Evolutionary conservation across 495 filamentous ascomycete genomes (phyloP), one percentile per base, ranked within the genome.

Genomic region (Letharia columbiana): DNA sequence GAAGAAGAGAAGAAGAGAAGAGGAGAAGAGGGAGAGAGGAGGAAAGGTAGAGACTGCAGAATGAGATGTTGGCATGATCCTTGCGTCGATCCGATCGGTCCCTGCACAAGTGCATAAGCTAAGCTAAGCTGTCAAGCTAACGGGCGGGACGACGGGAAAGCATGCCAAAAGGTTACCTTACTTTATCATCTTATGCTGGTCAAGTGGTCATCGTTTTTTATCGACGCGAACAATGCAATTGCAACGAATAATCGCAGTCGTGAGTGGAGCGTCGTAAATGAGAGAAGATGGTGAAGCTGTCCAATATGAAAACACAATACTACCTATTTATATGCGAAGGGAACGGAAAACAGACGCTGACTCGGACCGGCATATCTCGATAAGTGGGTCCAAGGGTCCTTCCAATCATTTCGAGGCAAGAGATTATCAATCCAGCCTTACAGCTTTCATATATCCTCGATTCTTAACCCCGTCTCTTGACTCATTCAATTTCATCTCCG

Each of bases 321-420:
- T 28, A 28, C 23, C 23, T 28, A 28, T 0, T 28, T 28, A 28
- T 28, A 28, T 28, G 23, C 23, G 23, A 28, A 28, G 23, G 23
- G 23, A 39, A 39, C 8, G 4, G 37, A 39, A 39, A 39, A 39
- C 8, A 1, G 0, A 39, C 8, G 37, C 45, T 31, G 18, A 23
- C 31, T 37, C 11, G 15, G 50, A 23, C 2, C 20, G 37, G 60
- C 60, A 45, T 41, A 18, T 44, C 6, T 44, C 33, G 15, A 63
- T 18, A 63, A 63, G 45, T 41, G 62, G 49, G 62, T 63, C 62
- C 45, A 31, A 17, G n/a, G 4, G 15, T 52, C 49, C 23, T 35
- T 58, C 62, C 62, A 64, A 64, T 64, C 49, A 64, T 20, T 1
- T 39, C 37, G 37, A 39, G 8, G 37, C 37, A 39, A 39, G 37